Base-by-base conservation (phyloP, 345 rosid species). In the Noccaea bulbosa region DNA sequence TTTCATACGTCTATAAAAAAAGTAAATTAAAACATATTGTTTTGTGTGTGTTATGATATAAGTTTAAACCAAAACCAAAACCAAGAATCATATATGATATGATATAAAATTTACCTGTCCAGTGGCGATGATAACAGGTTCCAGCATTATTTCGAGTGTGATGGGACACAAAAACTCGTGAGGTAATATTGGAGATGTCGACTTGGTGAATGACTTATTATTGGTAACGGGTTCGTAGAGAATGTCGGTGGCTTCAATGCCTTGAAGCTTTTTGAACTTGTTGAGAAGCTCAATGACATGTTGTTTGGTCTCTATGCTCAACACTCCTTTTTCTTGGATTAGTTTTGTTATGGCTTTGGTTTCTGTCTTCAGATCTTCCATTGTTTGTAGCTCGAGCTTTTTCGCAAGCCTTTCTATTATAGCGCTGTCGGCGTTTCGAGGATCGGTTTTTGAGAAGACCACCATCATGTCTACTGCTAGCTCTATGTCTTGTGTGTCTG, bases 391-490 rank as follows among this genome's bases (percentile, higher is more conserved):
- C 11, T 87, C 91, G 16, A 91, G 86, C 79, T 89, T 92, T 51
- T 86, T 81, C 1, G 93, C 98, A 24, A 89, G 79, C 76, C 92
- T 81, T 71, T 89, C 85, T 1, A 92, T 46, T 0, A 89, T 86
- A 6, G 96, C 90, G 15, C 72, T 82, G 69, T 91, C 93, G 7
- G 93, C 80, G 53, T 87, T 91, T 14, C 85, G 65, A 17, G 81
- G 84, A 61, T 87, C 88, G 2, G 81, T 74, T 78, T 83, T 81
- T 0, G 96, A 82, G 56, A 84, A 85, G 2, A 83, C 83, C 2
- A 83, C 91, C 91, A 91, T 87, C 85, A 86, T 67, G 73, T 89
- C 96, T 81, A 89, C 87, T 9, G 90, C 90, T 5, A 89, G 83
- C 74, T 91, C 96, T 67, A 87, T 89, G 70, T 91, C 97, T 43